Evolutionary conservation across 495 filamentous ascomycete genomes (phyloP).

Genomic region (Penicillium macrosclerotiorum): DNA sequence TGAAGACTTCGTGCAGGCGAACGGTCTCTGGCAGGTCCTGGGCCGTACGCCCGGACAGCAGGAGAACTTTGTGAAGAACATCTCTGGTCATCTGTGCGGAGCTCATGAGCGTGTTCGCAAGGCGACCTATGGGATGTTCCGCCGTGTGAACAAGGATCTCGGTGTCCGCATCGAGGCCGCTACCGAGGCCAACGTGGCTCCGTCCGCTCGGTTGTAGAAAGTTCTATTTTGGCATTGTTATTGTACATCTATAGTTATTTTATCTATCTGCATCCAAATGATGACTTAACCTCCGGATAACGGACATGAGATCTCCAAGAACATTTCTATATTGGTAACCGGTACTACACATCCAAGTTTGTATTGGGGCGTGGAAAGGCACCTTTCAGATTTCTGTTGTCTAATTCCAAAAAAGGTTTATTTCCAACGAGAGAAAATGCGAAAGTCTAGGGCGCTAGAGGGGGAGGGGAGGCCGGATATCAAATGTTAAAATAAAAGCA

Average conservation of each 20-base stretch:
- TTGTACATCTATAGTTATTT: background rate
- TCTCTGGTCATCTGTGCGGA: constrained; percentile 51
- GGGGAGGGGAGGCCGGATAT: no score
- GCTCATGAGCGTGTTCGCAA: constrained; percentile 52
- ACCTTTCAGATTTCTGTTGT: background rate
- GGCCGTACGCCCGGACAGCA: constrained; percentile 61
- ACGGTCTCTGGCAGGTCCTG: constrained; percentile 64
- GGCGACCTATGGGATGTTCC: constrained; percentile 55
- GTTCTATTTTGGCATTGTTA: background rate
- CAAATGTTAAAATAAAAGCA: no score
- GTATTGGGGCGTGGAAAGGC: no score
- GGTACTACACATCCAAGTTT: no score
- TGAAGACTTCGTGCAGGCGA: constrained; percentile 65
- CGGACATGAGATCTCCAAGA: background rate
- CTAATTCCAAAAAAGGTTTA: background rate
- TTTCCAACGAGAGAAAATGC: background rate
- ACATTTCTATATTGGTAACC: background rate
- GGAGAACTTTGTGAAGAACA: constrained; percentile 64
- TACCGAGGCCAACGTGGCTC: constrained; percentile 37
- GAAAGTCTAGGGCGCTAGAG: no score
- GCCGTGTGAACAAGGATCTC: constrained; percentile 41
- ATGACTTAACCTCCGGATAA: no score
- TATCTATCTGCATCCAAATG: background rate
- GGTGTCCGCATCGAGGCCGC: constrained; percentile 43
- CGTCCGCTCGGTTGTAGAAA: constrained; percentile 31